phyloP scores from a whole-genome alignment of 2,329 filamentous ascomycete genomes.

The Septoria linicola region DNA sequence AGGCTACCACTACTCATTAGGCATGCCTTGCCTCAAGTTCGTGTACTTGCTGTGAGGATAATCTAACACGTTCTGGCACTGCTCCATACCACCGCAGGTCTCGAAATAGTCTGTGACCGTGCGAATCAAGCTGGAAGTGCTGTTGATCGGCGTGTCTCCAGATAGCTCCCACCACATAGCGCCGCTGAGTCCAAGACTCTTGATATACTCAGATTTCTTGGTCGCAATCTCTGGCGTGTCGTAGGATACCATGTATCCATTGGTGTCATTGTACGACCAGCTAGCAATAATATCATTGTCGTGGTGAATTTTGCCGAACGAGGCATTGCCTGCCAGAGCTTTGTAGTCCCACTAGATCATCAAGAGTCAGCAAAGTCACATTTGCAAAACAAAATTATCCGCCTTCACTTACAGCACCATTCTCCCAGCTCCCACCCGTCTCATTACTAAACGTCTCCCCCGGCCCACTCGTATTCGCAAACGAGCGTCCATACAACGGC shows the following conservation, averaged over 20 bases:
- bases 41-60: slow-evolving; percentile 56
- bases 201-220: slow-evolving; percentile 70
- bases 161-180: slow-evolving; percentile 76
- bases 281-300: slow-evolving; percentile 66
- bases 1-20: slow-evolving; percentile 21
- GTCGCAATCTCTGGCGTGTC: slow-evolving; percentile 64
- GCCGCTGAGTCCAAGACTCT: slow-evolving; percentile 66
- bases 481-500: slow-evolving; percentile 86
- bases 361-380: too few species aligned
- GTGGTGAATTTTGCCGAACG: slow-evolving; percentile 61
- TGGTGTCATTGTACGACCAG: slow-evolving; percentile 68
- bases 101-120: slow-evolving; percentile 34
- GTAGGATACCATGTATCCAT: slow-evolving; percentile 72
- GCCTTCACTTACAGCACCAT: slow-evolving; percentile 53
- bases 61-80: slow-evolving; percentile 46
- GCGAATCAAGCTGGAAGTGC: slow-evolving; percentile 54
- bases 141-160: slow-evolving; percentile 62
- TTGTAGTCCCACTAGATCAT: slow-evolving; percentile 46
- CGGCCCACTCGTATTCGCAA: slow-evolving; percentile 71
- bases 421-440: slow-evolving; percentile 78
- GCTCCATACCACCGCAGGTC: slow-evolving; percentile 44
- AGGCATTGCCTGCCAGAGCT: slow-evolving; percentile 58
- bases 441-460: slow-evolving; percentile 68
- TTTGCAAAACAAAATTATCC: too few species aligned
- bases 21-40: slow-evolving; percentile 49